These are phyloP conservation scores for Cladosporium sp. DNA, from an alignment of 2,329 filamentous ascomycete genomes.

Conservation along the genomic window DNA sequence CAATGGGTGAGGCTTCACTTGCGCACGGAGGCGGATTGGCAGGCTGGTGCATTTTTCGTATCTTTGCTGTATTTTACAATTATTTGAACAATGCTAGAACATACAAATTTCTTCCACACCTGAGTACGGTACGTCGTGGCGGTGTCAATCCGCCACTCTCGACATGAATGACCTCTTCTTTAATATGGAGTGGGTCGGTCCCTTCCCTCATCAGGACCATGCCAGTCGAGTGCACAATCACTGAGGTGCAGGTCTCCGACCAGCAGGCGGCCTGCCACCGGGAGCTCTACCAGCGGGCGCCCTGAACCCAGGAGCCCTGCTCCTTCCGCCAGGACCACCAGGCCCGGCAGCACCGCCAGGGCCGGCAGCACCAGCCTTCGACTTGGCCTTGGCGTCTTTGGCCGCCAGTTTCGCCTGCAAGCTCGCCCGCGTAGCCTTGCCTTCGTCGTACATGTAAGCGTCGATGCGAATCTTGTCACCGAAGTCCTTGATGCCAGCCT, in stretches of 20 bases:
- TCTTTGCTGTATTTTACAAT: not conserved
- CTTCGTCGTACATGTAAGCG: slow-evolving; percentile 21
- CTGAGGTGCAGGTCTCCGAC: not conserved
- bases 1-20: too few relatives aligned
- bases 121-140: too few relatives aligned
- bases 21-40: too few relatives aligned
- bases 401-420: slow-evolving; percentile 2
- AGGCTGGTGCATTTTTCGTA: too few relatives aligned
- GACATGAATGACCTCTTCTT: too few relatives aligned
- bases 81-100: not conserved
- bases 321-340: not conserved
- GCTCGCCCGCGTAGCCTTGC: slow-evolving; percentile 10
- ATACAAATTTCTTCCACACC: too few relatives aligned
- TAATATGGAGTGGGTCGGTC: too few relatives aligned
- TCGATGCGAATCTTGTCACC: slow-evolving; percentile 20
- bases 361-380: not conserved
- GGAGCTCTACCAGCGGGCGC: too few relatives aligned
- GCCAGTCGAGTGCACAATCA: too few relatives aligned
- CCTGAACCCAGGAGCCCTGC: not conserved
- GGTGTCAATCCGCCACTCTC: too few relatives aligned
- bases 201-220: too few relatives aligned
- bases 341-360: not conserved
- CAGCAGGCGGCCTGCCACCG: not conserved
- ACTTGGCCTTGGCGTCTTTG: not conserved
- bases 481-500: slow-evolving; percentile 19